These are phyloP conservation scores for Agaricus subrufescens DNA, from an alignment of 768 basidiomycete species.

Conservation along the genomic window DNA sequence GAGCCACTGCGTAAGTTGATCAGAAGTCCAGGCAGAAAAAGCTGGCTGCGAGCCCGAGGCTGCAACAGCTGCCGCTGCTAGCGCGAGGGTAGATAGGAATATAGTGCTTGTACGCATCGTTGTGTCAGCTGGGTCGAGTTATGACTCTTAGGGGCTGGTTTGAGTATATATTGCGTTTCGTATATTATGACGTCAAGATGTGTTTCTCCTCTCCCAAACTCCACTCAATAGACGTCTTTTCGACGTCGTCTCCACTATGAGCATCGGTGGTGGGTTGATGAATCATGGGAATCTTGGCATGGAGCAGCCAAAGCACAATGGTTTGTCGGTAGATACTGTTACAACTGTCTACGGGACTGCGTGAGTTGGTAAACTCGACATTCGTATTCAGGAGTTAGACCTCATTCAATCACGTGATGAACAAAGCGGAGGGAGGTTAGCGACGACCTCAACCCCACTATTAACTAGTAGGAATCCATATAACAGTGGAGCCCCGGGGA, in stretches of 20 bases:
- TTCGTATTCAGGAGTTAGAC: too few species aligned
- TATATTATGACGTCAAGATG: constrained; percentile 10
- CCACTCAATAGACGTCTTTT: background rate
- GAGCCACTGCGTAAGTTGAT: constrained; percentile 67
- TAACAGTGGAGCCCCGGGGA: too few species aligned
- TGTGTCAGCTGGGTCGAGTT: background rate
- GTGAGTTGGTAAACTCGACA: too few species aligned
- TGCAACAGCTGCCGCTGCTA: constrained; percentile 37
- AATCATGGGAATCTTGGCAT: background rate
- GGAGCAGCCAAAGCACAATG: background rate
- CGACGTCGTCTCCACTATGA: background rate
- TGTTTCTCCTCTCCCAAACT: constrained; percentile 4
- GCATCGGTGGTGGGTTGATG: background rate
- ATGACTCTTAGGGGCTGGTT: background rate
- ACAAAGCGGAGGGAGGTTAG: too few species aligned
- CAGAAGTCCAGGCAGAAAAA: constrained; percentile 54
- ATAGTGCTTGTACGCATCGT: background rate
- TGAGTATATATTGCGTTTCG: constrained; percentile 2
- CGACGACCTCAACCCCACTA: too few species aligned
- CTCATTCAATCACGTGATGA: too few species aligned
- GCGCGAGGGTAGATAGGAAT: constrained; percentile 9
- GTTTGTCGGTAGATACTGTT: too few species aligned
- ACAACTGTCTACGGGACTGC: too few species aligned
- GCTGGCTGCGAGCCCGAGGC: constrained; percentile 25
- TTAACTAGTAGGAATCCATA: too few species aligned